Base-by-base conservation (phyloP, 192 early-diverging fungal genomes). In the Chytriomyces confervae region DNA sequence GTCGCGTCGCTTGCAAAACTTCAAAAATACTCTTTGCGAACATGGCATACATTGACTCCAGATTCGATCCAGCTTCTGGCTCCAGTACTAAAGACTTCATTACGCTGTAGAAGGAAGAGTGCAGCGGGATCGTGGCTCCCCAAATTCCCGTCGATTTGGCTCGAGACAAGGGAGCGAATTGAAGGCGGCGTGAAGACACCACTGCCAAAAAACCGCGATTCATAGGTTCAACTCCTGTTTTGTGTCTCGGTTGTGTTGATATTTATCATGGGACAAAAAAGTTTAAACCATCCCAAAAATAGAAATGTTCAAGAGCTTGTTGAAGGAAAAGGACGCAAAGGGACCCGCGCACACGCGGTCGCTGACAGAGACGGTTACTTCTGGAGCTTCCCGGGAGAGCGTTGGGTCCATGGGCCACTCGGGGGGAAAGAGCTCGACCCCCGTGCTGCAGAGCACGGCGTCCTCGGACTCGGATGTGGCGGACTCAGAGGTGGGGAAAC, bases 1-100 rank as follows among this genome's bases (percentile, higher is more conserved):
- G 29, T 48, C 72, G 53, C 27, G 72, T 74, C 7, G 45, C 72
- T 23, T 74, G 72, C 61, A 74, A 61, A 45, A 74, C 61, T 46
- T 74, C 36, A 62, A 74, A 29, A n/a, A 74, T 62, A 4, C 60
- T 62, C 5, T 74, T 63, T n/a, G 72, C 3, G 45, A 74, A 74
- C 27, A 74, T 49, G 24, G 61, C 43, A 47, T 74, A 61, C 10
- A 61, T 63, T 5, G 9, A 43, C 5, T 63, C 72, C 11, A 63
- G 24, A 29, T 62, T 45, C 7, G 44, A 18, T 13, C 1, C 20
- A 70, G 69, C 69, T 53, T 70, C 8, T 11, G 20, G 10, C 16
- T 74, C 72, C 8, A 8, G 23, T 23, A 27, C 62, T 44, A 74
- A 29, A 48, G 72, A 74, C 20, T 49, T 36, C 7, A 63, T 13